Percentiles rank a stretch among this genome's conserved stretches.
These are phyloP conservation scores for Candida endomychidarum DNA, from an alignment of 805 yeast species.

Conservation along the genomic window DNA sequence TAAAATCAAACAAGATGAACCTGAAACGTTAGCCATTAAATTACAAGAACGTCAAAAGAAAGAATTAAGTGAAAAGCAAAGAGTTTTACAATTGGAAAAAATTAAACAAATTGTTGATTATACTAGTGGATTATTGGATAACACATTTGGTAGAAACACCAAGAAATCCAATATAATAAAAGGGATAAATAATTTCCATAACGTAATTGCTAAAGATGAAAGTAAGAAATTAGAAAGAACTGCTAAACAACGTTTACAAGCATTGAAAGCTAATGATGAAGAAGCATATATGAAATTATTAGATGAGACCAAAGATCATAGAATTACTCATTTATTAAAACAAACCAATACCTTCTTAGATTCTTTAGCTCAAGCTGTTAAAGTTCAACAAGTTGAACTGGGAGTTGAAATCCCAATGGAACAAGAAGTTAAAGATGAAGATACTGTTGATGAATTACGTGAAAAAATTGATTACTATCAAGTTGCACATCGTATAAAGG, in stretches of 20 bases:
- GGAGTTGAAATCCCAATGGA: constrained; percentile 28
- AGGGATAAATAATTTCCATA: constrained; percentile 49
- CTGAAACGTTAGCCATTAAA: constrained; percentile 73
- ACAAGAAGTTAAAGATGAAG: constrained; percentile 23
- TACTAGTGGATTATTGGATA: constrained; percentile 24
- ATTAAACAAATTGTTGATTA: constrained; percentile 35
- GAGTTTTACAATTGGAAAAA: constrained; percentile 50
- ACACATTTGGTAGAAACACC: constrained; percentile 21
- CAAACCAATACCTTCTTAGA: constrained; percentile 80
- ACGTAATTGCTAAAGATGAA: constrained; percentile 68
- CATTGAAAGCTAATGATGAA: constrained; percentile 83
- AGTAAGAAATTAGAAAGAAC: constrained; percentile 71
- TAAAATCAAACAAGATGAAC: constrained; percentile 69
- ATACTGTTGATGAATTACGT: constrained; percentile 50
- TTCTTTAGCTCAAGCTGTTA: constrained; percentile 75
- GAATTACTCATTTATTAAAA: constrained; percentile 78
- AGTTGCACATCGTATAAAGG: constrained; percentile 76
- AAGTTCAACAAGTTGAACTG: constrained; percentile 64
- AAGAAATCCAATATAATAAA: constrained; percentile 30
- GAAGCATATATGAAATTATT: constrained; percentile 81
- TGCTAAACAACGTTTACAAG: constrained; percentile 86
- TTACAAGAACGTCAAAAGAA: constrained; percentile 68
- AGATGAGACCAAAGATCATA: constrained; percentile 84
- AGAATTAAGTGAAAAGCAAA: constrained; percentile 52
- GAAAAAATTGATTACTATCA: constrained; percentile 77